Evolutionary conservation across 805 yeast genomes (phyloP).

Genomic region (Torulaspora microellipsoides): DNA sequence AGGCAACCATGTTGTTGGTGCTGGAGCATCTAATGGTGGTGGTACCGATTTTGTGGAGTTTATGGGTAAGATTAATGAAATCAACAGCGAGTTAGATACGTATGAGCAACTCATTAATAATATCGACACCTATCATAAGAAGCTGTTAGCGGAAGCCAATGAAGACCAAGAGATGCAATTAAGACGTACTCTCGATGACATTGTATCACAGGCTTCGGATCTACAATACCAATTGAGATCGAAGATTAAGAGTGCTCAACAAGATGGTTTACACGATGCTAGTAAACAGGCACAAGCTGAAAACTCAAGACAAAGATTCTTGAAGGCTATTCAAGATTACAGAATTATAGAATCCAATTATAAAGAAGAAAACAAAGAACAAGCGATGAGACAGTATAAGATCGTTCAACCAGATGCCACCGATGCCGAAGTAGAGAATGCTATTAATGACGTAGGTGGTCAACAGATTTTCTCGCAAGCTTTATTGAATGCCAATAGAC

Average conservation of each 20-base stretch:
- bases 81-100: slow-evolving; percentile 64
- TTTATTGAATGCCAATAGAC: slow-evolving; percentile 74
- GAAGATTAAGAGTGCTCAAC: slow-evolving; percentile 73
- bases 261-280: slow-evolving; percentile 61
- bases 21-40: slow-evolving; percentile 3
- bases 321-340: slow-evolving; percentile 81
- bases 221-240: slow-evolving; percentile 70
- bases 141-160: slow-evolving; percentile 67
- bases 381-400: slow-evolving; percentile 88
- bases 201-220: slow-evolving; percentile 72
- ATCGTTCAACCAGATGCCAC: slow-evolving; percentile 85
- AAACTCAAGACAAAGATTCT: slow-evolving; percentile 76
- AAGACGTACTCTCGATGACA: slow-evolving; percentile 70
- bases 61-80: slow-evolving; percentile 62
- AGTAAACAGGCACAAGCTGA: slow-evolving; percentile 90
- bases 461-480: slow-evolving; percentile 96
- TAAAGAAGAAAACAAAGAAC: slow-evolving; percentile 76
- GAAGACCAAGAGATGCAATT: slow-evolving; percentile 63
- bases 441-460: slow-evolving; percentile 77
- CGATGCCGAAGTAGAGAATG: slow-evolving; percentile 76
- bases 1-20: slow-evolving; percentile 8
- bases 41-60: slow-evolving; percentile 53
- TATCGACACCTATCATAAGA: slow-evolving; percentile 65
- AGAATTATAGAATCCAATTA: slow-evolving; percentile 82
- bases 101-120: slow-evolving; percentile 65